Base-by-base conservation (phyloP, 495 filamentous ascomycete genomes). In the Aspergillus taichungensis region DNA sequence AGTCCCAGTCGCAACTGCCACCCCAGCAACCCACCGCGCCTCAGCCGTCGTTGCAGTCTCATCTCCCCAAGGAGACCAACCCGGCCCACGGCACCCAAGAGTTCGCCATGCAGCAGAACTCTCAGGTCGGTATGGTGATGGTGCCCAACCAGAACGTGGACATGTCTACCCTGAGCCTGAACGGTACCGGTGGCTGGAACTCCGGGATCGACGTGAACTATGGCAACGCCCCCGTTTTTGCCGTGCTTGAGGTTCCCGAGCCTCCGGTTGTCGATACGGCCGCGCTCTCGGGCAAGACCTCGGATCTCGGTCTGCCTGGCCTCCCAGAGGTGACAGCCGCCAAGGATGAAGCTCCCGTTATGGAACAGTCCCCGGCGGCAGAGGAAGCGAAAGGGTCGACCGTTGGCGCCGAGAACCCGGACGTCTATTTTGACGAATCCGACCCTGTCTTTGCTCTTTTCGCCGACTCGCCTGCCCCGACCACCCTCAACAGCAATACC, bases 161-260 rank as follows among this genome's bases (percentile, higher is more conserved):
- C 50, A 71, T 84, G 45, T 72, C 76, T 27, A 71, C 79, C 59
- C 68, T 85, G 45, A 77, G 73, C 54, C 52, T 82, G 31, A 65
- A 58, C 44, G 18, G 18, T 24, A 73, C 68, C 50, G 67, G 56
- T 43, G 71, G 67, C 34, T 82, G 74, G 67, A 77, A 75, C 57
- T 64, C 69, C 34, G 73, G 68, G 34, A 73, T 71, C 36, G 66
- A 74, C 49, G 71, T 77, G 57, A 72, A 67, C 60, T 77, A 64
- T 48, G 83, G 80, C 57, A 83, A 86, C 51, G 77, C 86, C 8
- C 78, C 83, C 35, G 85, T 94, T 35, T 96, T 82, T 53, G 77
- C 87, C 40, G 80, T 94, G n/a, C 62, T 84, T 12, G 78, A 85
- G 37, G 72, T 94, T 12, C 86, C 88, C 8, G 73, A 83, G 49